Conservation (phyloP, 2,329 filamentous ascomycete genomes). For the Ramularia endophylla region DNA sequence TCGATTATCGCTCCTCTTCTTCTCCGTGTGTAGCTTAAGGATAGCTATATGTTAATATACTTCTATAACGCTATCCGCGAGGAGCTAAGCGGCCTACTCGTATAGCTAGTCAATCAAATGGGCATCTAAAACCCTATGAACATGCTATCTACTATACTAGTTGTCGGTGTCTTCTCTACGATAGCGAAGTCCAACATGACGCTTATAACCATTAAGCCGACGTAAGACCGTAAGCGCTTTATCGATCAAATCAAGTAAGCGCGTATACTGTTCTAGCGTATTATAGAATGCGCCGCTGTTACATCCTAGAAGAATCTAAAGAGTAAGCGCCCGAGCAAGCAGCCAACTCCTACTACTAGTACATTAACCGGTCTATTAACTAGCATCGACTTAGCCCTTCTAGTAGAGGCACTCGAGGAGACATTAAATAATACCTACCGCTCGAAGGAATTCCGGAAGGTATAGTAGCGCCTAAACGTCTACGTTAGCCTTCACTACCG, state of each 20-base stretch:
- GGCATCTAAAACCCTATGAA: background rate
- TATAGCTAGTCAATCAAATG: too few species aligned
- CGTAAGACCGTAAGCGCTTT: background rate
- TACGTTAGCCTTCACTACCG: too few species aligned
- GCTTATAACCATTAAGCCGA: background rate
- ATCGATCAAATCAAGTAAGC: background rate
- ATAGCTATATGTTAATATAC: background rate
- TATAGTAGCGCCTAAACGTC: background rate
- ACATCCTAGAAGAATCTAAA: background rate
- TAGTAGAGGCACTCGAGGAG: background rate
- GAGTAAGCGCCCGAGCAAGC: too few species aligned
- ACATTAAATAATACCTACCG: too few species aligned
- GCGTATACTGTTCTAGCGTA: background rate
- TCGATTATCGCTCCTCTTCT: background rate
- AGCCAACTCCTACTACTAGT: background rate
- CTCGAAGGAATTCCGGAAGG: too few species aligned
- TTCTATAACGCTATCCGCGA: background rate
- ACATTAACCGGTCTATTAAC: background rate
- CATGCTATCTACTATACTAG: background rate
- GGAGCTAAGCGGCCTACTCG: background rate
- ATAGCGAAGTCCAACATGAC: background rate
- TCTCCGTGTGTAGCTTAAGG: conserved; percentile 1
- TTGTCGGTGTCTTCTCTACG: background rate
- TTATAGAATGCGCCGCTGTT: background rate
- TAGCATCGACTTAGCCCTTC: too few species aligned